phyloP scores from a whole-genome alignment of 441 rosid genomes.

The Bruguiera hainesii region DNA sequence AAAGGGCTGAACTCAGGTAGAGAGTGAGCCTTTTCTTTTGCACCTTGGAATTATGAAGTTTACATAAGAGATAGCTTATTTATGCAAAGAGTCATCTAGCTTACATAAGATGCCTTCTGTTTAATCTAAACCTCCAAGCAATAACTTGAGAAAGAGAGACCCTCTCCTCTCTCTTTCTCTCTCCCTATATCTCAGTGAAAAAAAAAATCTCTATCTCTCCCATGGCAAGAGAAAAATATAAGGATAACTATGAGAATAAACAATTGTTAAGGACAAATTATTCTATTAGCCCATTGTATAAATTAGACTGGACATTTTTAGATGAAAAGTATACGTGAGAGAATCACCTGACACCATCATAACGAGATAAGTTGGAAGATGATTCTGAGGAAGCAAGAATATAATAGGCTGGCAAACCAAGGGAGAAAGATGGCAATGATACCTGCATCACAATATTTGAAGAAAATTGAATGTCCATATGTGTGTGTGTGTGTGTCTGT shows the following conservation, averaged over 20 bases:
- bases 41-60: not conserved
- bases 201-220: not conserved
- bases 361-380: conserved; percentile 88
- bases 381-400: conserved; percentile 91
- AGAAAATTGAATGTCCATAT: not conserved
- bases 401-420: conserved; percentile 91
- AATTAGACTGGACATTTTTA: not conserved
- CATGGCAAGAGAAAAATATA: not conserved
- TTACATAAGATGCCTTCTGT: not conserved
- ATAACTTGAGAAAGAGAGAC: too few species aligned
- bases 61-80: not conserved
- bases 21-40: not conserved
- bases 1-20: not conserved
- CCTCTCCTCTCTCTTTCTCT: not conserved
- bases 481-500: too few species aligned
- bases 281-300: not conserved
- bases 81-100: not conserved
- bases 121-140: too few species aligned
- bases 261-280: not conserved
- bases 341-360: conserved; percentile 84
- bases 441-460: conserved; percentile 38
- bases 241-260: not conserved
- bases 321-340: conserved; percentile 2
- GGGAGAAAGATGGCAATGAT: conserved; percentile 86
- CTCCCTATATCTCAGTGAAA: not conserved